Percentiles rank a stretch among this genome's conserved stretches.
These are phyloP conservation scores for Globisporangium cederbergense DNA, from an alignment of 352 stramenopile species.

Conservation along the genomic window DNA sequence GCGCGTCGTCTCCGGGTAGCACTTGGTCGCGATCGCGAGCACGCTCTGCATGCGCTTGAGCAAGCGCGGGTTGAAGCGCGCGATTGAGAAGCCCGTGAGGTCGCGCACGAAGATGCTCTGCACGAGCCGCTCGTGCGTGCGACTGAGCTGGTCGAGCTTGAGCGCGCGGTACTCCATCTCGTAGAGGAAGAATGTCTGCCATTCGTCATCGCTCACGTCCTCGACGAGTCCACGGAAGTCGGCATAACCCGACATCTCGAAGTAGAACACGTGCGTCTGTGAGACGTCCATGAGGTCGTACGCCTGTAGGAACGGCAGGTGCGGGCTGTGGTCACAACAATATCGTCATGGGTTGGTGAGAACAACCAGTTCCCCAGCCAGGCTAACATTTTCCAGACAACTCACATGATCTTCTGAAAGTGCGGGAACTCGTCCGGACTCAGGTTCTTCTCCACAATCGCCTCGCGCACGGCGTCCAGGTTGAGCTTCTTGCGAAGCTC, in stretches of 20 bases:
- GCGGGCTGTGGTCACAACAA: conserved; percentile 20
- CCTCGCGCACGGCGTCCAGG: conserved; percentile 54
- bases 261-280: conserved; percentile 52
- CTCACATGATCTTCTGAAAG: conserved; percentile 65
- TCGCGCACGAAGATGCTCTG: conserved; percentile 63
- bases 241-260: conserved; percentile 68
- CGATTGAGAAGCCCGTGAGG: conserved; percentile 61
- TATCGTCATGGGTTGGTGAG: background rate
- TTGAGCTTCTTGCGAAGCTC: conserved; percentile 49
- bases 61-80: conserved; percentile 51
- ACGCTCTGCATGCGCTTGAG: conserved; percentile 41
- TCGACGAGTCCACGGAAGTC: conserved; percentile 57
- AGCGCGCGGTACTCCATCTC: conserved; percentile 72
- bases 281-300: conserved; percentile 50
- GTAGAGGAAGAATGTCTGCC: conserved; percentile 64
- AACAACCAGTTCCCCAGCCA: background rate
- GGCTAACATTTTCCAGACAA: background rate
- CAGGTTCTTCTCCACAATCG: conserved; percentile 50
- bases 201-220: conserved; percentile 65
- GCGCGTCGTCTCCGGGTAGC: conserved; percentile 62
- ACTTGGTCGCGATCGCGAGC: conserved; percentile 48
- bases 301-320: conserved; percentile 56
- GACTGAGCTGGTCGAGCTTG: conserved; percentile 62
- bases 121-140: conserved; percentile 49
- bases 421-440: conserved; percentile 52